Base-by-base conservation (phyloP, 2,329 filamentous ascomycete species). In the Orbilia javanica region DNA sequence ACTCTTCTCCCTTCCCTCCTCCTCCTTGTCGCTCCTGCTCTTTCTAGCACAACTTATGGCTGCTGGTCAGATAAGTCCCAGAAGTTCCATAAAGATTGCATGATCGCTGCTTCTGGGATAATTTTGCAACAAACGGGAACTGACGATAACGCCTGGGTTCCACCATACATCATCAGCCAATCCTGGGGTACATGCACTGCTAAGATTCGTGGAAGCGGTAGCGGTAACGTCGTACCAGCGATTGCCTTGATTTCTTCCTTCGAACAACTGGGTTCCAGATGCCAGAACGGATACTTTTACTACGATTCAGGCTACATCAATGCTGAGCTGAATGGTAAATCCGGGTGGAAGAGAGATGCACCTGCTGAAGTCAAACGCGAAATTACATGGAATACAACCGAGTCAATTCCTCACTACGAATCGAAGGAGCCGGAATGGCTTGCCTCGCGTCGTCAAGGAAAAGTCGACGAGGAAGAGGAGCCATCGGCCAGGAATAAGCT, bases 61-160 rank as follows among this genome's bases (percentile, higher is more conserved):
- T 70, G 67, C 44, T 70, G 67, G 67, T 62, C 53, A 7, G 67
- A 70, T 7, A 42, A 42, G 44, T 62, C 53, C 6, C n/a, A 4
- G 15, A 70, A 70, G 10, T 70, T 70, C 50, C 67, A 52, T n/a
- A 57, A 46, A n/a, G 55, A 64, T n/a, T 63, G 55, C 15, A 64
- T 71, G 55, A 15, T 64, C 18, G 55, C 55, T 3, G 42, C 42
- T 2, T 20, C 67, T 8, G 55, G n/a, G 2, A 44, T 63, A n/a
- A 15, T 53, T 46, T 6, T 71, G 31, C 10, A 7, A 1, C 55
- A 71, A 34, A 71, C 67, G 13, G 67, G 67, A 20, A 42, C 11
- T 15, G 67, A 63, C 22, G 55, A 64, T 34, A 57, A 63, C 20
- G 18, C 55, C 29, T 71, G 67, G 67, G 50, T 71, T 29, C 67